Evolutionary conservation across 2,329 filamentous ascomycete species (phyloP).

Genomic region (Hymenoscyphus fraxineus): DNA sequence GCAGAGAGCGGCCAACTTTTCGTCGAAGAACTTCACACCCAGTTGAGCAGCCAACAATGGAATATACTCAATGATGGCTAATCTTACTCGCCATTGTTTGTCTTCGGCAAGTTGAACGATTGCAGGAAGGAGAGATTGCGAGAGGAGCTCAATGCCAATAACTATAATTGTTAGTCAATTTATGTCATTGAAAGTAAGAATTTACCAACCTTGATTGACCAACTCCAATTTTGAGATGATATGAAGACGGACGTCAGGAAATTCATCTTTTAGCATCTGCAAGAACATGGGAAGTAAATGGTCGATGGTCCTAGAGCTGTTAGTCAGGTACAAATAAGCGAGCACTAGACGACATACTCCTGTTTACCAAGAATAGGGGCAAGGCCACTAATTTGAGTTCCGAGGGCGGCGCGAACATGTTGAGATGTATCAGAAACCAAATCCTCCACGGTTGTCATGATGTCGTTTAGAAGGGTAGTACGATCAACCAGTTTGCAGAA

Average conservation of each 20-base stretch:
- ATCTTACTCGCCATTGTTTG: slow-evolving; percentile 97
- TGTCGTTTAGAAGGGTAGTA: slow-evolving; percentile 84
- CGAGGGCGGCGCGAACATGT: slow-evolving; percentile 91
- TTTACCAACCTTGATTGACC: slow-evolving; percentile 78
- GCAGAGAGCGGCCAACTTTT: slow-evolving; percentile 90
- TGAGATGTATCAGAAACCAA: slow-evolving; percentile 94
- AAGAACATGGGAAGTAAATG: slow-evolving; percentile 98
- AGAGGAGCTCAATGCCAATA: slow-evolving; percentile 95
- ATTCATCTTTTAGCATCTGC: slow-evolving; percentile 99
- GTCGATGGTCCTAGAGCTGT: slow-evolving; percentile 71
- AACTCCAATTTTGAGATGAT: slow-evolving; percentile 99
- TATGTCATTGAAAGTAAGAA: not conserved
- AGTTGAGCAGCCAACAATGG: slow-evolving; percentile 92
- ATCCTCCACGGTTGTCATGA: slow-evolving; percentile 95
- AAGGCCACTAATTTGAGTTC: slow-evolving; percentile 93
- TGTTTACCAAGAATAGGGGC: slow-evolving; percentile 97
- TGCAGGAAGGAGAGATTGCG: slow-evolving; percentile 91
- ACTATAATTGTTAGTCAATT: slow-evolving; percentile 50
- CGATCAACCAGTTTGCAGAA: slow-evolving; percentile 90
- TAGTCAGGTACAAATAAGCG: slow-evolving; percentile 7
- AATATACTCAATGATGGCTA: slow-evolving; percentile 99
- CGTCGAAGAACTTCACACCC: slow-evolving; percentile 96
- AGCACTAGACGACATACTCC: slow-evolving; percentile 60
- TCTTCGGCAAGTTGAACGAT: slow-evolving; percentile 97
- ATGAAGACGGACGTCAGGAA: slow-evolving; percentile 94